Base-by-base conservation (phyloP, 2,329 filamentous ascomycete genomes). In the Fonsecaea monophora region DNA sequence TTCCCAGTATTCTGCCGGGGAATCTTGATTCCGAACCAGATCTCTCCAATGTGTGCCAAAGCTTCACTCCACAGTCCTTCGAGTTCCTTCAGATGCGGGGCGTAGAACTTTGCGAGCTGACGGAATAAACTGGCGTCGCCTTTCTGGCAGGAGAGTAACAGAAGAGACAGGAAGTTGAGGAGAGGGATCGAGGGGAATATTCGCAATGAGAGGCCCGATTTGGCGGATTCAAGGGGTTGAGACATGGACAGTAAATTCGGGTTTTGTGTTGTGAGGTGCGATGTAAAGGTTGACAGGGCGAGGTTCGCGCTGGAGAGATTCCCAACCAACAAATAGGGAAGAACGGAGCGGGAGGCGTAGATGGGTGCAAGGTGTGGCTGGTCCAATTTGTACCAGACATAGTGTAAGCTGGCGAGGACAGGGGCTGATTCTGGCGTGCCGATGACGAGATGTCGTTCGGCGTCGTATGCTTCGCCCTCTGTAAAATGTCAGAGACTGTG, bases 21-120 rank as follows among this genome's bases (percentile, higher is more conserved):
- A 76, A 93, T 90, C 81, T 89, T 87, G 77, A 99, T 96, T 40
- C 89, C 89, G 81, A 99, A 99, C 83, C 98, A 99, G 87, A 97
- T 94, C 82, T 99, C 94, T 57, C 91, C 94, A 74, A 99, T 89
- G 78, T 92, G 89, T 73, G 93, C 90, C 68, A 99, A 82, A 30
- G 92, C 86, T 76, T 92, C 93, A 38, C 89, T 87, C 94, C 94
- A 98, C 15, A 70, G 55, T 12, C 85, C 84, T 4, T 87, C 87
- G 0, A 88, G 83, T 73, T 98, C 94, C 74, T 89, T 89, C 66
- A 98, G 85, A 74, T 96, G 87, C 5, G 83, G 78, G 42, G 88
- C 87, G 79, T 98, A 99, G 76, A 96, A 95, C 67, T 85, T 87
- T 73, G 89, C 88, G 72, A 99, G 82, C 77, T 94, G 90, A 75